Percentiles rank a stretch among this genome's conserved stretches.
phyloP scores from a whole-genome alignment of 306 rosid species.

The Casuarina equisetifolia region DNA sequence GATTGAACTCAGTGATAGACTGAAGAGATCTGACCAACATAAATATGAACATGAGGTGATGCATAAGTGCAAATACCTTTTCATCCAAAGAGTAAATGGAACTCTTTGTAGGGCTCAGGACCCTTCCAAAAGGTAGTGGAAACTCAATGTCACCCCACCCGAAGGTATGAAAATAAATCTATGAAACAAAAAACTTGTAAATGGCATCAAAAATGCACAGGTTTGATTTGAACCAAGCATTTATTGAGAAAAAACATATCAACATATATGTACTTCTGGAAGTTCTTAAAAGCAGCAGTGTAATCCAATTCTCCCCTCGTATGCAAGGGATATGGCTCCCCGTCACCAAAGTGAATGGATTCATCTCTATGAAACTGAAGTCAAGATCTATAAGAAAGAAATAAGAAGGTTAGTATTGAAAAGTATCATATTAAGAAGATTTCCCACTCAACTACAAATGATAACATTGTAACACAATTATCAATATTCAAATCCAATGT shows the following conservation, averaged over 20 bases:
- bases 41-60: constrained; percentile 5
- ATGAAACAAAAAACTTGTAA: constrained; percentile 11
- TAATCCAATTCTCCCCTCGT: constrained; percentile 94
- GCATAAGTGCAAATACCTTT: constrained; percentile 46
- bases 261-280: constrained; percentile 52
- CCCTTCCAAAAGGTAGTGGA: constrained; percentile 86
- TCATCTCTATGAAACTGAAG: constrained; percentile 84
- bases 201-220: constrained; percentile 10
- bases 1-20: not conserved
- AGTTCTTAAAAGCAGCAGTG: constrained; percentile 86
- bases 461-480: not conserved
- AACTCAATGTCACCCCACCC: constrained; percentile 82
- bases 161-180: constrained; percentile 22
- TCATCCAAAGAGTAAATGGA: constrained; percentile 78
- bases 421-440: not conserved
- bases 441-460: not conserved
- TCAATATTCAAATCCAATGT: not conserved
- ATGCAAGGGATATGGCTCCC: constrained; percentile 80
- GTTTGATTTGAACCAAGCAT: constrained; percentile 20
- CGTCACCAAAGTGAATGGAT: constrained; percentile 78
- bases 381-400: constrained; percentile 59
- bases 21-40: not conserved
- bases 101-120: constrained; percentile 66
- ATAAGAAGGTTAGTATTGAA: constrained; percentile 20
- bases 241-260: constrained; percentile 12